Conservation (phyloP, 371 early-diverging fungal genomes). For the Rhizopus arrhizus region DNA sequence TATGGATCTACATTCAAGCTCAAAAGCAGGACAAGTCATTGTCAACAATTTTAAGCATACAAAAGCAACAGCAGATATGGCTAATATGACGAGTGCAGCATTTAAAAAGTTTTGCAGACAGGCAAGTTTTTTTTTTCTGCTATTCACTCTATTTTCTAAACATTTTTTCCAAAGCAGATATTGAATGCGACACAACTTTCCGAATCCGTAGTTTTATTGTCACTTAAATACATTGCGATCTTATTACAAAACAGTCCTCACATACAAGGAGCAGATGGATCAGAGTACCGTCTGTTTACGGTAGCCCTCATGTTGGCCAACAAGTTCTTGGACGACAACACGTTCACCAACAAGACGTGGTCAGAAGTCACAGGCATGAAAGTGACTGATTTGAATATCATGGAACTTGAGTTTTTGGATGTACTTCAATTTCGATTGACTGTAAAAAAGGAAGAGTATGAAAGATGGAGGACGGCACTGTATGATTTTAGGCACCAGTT, state of each 20-base stretch:
- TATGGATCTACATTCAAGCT: slow-evolving; percentile 35
- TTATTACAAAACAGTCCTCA: slow-evolving; percentile 59
- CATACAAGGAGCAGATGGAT: slow-evolving; percentile 68
- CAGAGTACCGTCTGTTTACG: slow-evolving; percentile 77
- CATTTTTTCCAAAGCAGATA: slow-evolving; percentile 29
- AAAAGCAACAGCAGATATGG: slow-evolving; percentile 30
- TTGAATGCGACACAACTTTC: slow-evolving; percentile 65
- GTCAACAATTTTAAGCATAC: slow-evolving; percentile 20
- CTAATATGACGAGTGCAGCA: slow-evolving; percentile 49
- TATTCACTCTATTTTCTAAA: neutral
- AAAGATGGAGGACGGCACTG: slow-evolving; percentile 42
- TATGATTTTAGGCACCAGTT: slow-evolving; percentile 34
- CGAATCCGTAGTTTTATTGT: slow-evolving; percentile 59
- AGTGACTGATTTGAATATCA: slow-evolving; percentile 61
- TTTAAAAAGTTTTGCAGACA: slow-evolving; percentile 60
- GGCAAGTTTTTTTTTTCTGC: slow-evolving; percentile 23
- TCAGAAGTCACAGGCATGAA: slow-evolving; percentile 67
- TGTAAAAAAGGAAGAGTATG: slow-evolving; percentile 61
- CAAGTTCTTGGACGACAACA: slow-evolving; percentile 71
- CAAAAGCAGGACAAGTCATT: slow-evolving; percentile 15
- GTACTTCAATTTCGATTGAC: slow-evolving; percentile 58
- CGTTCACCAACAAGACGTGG: slow-evolving; percentile 74
- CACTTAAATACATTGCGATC: slow-evolving; percentile 66
- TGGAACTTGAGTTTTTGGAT: slow-evolving; percentile 71
- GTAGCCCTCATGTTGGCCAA: slow-evolving; percentile 79